Evolutionary conservation across 2,329 filamentous ascomycete genomes (phyloP), one percentile per base, ranked within the genome.

Genomic region (Fusarium sp.): DNA sequence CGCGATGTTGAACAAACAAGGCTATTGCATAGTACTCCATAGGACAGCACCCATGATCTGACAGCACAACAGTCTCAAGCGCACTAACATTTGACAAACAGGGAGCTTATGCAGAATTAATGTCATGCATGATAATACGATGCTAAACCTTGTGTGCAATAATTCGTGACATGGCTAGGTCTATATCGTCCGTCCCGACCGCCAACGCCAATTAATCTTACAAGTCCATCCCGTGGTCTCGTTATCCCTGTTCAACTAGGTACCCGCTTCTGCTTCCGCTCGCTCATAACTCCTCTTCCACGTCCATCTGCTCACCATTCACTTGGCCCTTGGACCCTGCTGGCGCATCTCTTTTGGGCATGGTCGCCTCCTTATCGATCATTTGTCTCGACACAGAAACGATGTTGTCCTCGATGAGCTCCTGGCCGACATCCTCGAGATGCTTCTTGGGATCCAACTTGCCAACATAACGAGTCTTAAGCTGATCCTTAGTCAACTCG

Each of bases 401-500:
- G 71, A 99, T 99, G 83, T 99, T 99, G 87, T 99, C 96, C 84
- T 99, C 97, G 77, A 99, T 98, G 71, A 98, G 88, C 80, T 97
- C 91, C 82, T 98, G 94, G 58, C 96, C 96, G 48, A 99, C 93
- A 75, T 97, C 94, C 82, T 98, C 94, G 78, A 99, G 88, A 81
- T 99, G 97, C 87, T 99, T 99, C 91, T 99, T 99, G 61, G 96
- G 96, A 78, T 99, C 96, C 62, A 98, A 90, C 85, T 99, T 99
- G 82, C 96, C 96, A 38, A 99, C 96, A 81, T 99, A 99, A 86
- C 96, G 90, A 58, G 96, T 99, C 90, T 98, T 98, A 69, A 99
- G 87, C 81, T 99, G 96, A 45, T 99, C 96, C 85, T 97, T 97
- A 41, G 91, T 97, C 79, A 99, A 83, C 82, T 98, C 95, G 15